Conservation (phyloP, 345 rosid species). For the Moricandia moricandioides region DNA sequence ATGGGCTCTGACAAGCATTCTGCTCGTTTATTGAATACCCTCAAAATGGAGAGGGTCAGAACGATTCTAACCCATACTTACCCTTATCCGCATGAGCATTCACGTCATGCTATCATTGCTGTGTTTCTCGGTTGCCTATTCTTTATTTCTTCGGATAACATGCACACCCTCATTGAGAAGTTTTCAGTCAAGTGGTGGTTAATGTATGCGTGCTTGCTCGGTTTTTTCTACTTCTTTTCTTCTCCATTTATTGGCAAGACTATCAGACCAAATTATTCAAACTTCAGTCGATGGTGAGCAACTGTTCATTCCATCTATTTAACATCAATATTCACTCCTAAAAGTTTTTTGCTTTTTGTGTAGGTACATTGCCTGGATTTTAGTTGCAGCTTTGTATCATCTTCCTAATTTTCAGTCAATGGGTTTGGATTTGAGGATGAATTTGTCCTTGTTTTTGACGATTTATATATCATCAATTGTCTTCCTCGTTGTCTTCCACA, state of each 20-base stretch:
- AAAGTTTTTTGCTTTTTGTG: constrained; percentile 9
- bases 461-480: constrained; percentile 81
- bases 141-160: constrained; percentile 94
- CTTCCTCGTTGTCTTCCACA: constrained; percentile 91
- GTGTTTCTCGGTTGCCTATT: constrained; percentile 89
- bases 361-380: constrained; percentile 99
- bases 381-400: constrained; percentile 95
- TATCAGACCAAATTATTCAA: constrained; percentile 90
- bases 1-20: constrained; percentile 65
- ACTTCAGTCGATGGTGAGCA: constrained; percentile 93
- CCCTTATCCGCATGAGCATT: constrained; percentile 99
- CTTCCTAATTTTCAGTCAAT: constrained; percentile 99
- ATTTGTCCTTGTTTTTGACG: constrained; percentile 88
- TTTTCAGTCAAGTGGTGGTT: constrained; percentile 97
- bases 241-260: constrained; percentile 96
- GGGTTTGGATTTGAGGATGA: constrained; percentile 99
- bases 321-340: not conserved
- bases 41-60: constrained; percentile 87
- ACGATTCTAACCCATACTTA: constrained; percentile 76
- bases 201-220: constrained; percentile 95
- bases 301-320: constrained; percentile 2
- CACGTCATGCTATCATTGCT: constrained; percentile 94
- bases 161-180: constrained; percentile 91
- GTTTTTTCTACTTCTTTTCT: constrained; percentile 97
- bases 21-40: constrained; percentile 49